Conservation (phyloP, 495 filamentous ascomycete species). For the Cercophora scortea region DNA sequence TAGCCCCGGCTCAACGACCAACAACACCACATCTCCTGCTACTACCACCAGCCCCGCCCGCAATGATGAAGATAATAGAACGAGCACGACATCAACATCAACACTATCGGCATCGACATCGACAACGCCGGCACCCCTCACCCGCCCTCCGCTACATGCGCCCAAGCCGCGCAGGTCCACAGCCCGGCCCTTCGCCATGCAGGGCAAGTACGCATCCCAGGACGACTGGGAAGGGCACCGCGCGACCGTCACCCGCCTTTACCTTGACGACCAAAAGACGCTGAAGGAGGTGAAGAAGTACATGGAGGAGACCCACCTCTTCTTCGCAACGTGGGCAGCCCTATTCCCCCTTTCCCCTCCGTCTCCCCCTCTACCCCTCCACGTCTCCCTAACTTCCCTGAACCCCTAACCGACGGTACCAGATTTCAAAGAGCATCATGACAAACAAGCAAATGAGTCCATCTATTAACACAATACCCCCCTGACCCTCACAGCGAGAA, state of each 20-base stretch:
- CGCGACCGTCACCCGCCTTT: constrained; percentile 17
- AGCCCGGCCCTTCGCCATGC: neutral
- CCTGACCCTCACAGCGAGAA: constrained; percentile 18
- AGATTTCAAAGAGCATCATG: too few species aligned
- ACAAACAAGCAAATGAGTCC: too few species aligned
- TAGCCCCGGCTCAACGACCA: too few species aligned
- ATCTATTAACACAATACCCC: too few species aligned
- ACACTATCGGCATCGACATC: too few species aligned
- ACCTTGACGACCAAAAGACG: constrained; percentile 32
- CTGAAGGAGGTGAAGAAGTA: constrained; percentile 32
- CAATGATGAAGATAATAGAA: too few species aligned
- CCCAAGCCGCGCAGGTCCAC: neutral
- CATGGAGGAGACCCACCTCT: constrained; percentile 30
- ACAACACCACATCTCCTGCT: too few species aligned
- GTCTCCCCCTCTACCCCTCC: too few species aligned
- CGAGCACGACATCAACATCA: too few species aligned
- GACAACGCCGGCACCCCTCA: too few species aligned
- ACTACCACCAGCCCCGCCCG: too few species aligned
- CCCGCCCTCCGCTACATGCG: too few species aligned
- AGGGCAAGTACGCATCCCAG: neutral
- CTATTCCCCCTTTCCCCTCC: neutral
- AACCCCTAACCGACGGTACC: neutral
- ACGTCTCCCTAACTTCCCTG: neutral
- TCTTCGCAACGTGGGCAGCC: constrained; percentile 31
- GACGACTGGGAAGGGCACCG: constrained; percentile 16